phyloP scores from a whole-genome alignment of 2,329 filamentous ascomycete species.

The Chrysoporthe deuterocubensis region DNA sequence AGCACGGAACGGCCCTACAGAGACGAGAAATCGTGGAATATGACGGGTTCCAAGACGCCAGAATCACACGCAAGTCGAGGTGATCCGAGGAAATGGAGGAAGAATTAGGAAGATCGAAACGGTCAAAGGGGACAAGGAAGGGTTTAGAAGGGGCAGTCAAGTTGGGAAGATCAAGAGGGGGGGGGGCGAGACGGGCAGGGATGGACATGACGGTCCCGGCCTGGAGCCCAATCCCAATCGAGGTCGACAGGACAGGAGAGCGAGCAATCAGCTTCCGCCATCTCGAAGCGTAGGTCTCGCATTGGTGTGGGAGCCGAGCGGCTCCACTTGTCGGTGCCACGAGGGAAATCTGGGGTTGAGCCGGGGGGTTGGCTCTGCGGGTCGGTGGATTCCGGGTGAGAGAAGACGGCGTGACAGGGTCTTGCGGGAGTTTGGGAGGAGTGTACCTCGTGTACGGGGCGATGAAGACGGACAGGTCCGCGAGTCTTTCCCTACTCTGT shows the following conservation, averaged over 20 bases:
- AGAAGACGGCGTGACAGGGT: too few species aligned
- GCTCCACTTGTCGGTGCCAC: constrained; percentile 25
- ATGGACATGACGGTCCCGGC: constrained; percentile 7
- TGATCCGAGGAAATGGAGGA: constrained; percentile 3
- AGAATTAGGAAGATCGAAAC: constrained; percentile 22
- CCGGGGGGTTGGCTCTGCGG: constrained; percentile 19
- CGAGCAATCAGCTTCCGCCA: constrained; percentile 16
- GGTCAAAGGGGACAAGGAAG: constrained; percentile 16
- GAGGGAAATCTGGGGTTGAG: constrained; percentile 29
- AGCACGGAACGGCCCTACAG: not conserved
- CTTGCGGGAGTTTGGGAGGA: not conserved
- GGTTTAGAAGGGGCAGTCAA: constrained; percentile 5
- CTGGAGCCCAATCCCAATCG: constrained; percentile 11
- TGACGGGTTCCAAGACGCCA: not conserved
- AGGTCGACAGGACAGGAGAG: constrained; percentile 1
- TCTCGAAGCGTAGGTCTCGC: constrained; percentile 9
- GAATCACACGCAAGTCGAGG: not conserved
- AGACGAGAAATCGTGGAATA: constrained; percentile 8
- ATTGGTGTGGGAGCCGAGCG: constrained; percentile 25
- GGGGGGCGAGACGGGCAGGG: constrained; percentile 2
- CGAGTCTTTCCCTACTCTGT: too few species aligned
- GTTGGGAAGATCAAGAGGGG: not conserved
- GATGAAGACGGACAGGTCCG: too few species aligned
- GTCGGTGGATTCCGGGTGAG: constrained; percentile 17
- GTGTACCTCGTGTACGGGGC: not conserved